phyloP scores from a whole-genome alignment of 1,284 basidiomycete genomes.

The Exobasidium cylindrosporum region DNA sequence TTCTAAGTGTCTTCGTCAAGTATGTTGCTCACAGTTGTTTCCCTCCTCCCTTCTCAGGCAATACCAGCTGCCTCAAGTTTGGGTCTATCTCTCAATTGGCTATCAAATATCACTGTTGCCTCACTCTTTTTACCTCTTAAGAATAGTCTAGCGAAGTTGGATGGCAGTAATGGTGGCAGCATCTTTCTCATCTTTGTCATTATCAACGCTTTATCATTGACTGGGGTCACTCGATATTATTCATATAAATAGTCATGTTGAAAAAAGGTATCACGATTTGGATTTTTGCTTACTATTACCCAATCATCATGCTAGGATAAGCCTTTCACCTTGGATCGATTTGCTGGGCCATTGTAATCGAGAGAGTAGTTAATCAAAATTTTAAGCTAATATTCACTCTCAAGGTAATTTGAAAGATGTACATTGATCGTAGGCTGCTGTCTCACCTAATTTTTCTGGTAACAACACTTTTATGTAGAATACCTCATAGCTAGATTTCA shows the following conservation, averaged over 20 bases:
- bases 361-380: not conserved
- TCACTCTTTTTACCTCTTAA: constrained; percentile 77
- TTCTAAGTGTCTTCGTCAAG: not conserved
- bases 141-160: constrained; percentile 62
- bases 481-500: too few species aligned
- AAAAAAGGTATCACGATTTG: too few species aligned
- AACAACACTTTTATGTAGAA: too few species aligned
- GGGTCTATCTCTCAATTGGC: constrained; percentile 81
- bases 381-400: not conserved
- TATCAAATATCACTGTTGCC: constrained; percentile 76
- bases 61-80: constrained; percentile 77
- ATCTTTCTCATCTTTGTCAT: constrained; percentile 42
- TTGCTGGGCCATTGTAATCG: too few species aligned
- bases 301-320: too few species aligned
- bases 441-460: too few species aligned
- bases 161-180: constrained; percentile 34
- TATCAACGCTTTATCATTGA: constrained; percentile 29
- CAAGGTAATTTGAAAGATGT: too few species aligned
- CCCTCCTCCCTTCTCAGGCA: constrained; percentile 60
- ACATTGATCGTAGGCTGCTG: too few species aligned
- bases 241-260: constrained; percentile 19
- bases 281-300: too few species aligned
- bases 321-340: too few species aligned
- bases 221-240: constrained; percentile 31
- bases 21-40: not conserved